Conservation (phyloP, 2,329 filamentous ascomycete species). For the Rachicladosporium sp. region DNA sequence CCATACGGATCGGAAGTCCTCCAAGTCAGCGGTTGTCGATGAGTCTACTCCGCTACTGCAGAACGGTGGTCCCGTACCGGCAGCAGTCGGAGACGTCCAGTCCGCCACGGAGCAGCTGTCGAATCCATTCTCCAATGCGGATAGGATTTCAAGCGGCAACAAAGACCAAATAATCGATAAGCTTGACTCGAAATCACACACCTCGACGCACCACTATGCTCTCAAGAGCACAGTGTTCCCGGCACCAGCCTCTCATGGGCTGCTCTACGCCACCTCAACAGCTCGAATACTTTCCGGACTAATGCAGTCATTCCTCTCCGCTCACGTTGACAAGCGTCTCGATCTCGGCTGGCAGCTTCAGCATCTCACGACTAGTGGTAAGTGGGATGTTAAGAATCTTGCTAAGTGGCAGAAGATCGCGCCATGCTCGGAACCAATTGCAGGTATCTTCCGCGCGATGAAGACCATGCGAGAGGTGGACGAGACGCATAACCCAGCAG, state of each 20-base stretch:
- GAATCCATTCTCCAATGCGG: too few relatives aligned
- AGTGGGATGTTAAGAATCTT: slow-evolving; percentile 97
- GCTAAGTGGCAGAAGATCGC: slow-evolving; percentile 65
- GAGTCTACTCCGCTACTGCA: too few relatives aligned
- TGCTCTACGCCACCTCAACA: slow-evolving; percentile 67
- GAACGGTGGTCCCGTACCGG: slow-evolving; percentile 1
- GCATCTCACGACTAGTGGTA: slow-evolving; percentile 75
- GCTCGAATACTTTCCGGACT: slow-evolving; percentile 68
- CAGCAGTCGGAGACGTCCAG: slow-evolving; percentile 8
- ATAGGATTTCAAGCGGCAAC: too few relatives aligned
- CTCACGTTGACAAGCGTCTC: slow-evolving; percentile 63
- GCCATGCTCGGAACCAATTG: slow-evolving; percentile 45
- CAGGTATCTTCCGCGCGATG: slow-evolving; percentile 70
- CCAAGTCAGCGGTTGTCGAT: too few relatives aligned
- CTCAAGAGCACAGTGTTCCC: slow-evolving; percentile 59
- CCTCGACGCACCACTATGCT: slow-evolving; percentile 24
- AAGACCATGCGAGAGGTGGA: slow-evolving; percentile 90
- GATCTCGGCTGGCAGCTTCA: slow-evolving; percentile 84
- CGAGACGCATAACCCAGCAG: slow-evolving; percentile 61
- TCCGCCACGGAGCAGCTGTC: slow-evolving; percentile 4
- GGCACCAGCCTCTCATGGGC: slow-evolving; percentile 65
- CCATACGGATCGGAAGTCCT: slow-evolving; percentile 5
- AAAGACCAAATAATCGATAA: background rate
- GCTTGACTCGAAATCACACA: slow-evolving; percentile 7
- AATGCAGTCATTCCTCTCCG: slow-evolving; percentile 68